Evolutionary conservation across 805 yeast species (phyloP), one percentile per base, ranked within the genome.

Genomic region (Saturnispora bothae): DNA sequence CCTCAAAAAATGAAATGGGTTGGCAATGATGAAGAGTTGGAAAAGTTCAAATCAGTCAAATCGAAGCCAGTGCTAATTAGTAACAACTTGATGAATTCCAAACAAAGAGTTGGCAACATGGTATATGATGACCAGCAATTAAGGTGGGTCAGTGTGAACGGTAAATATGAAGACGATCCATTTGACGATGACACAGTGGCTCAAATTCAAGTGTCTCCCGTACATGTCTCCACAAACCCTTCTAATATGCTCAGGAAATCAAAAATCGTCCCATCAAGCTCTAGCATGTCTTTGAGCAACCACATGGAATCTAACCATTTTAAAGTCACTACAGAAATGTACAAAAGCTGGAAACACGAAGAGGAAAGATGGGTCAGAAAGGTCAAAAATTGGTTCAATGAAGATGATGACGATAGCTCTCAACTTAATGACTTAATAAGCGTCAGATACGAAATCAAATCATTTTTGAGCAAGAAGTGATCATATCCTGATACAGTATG

Each of bases 21-120:
- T 47, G 83, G 83, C 4, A 77, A 78, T 48, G 80, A 78, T 28
- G 66, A 64, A 22, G 82, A 75, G 17, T 53, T 75, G 34, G 47
- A 63, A 25, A 61, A 66, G 29, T 78, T 78, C 51, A 79, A 77
- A 28, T 43, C 50, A 3, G 42, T 51, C 14, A 54, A 54, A 19
- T 10, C 28, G 5, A 26, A 71, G 72, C 1, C 36, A 31, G 10
- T 43, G 39, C 8, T 31, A 38, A 28, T 26, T 40, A 18, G 38
- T 36, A 9, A 33, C 19, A 7, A 21, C 33, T 14, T 21, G 23
- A 16, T 27, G 20, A 22, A 29, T 27, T 56, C 64, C 25, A 26
- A 26, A 34, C 72, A 69, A 38, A 52, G 63, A 15, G 65, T 68
- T 5, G 71, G 71, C 2, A 66, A 70, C 45, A 78, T 78, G 84